Percentiles rank a stretch among this genome's conserved stretches.
phyloP scores from a whole-genome alignment of 768 basidiomycete genomes.

The Pleurotus djamor region DNA sequence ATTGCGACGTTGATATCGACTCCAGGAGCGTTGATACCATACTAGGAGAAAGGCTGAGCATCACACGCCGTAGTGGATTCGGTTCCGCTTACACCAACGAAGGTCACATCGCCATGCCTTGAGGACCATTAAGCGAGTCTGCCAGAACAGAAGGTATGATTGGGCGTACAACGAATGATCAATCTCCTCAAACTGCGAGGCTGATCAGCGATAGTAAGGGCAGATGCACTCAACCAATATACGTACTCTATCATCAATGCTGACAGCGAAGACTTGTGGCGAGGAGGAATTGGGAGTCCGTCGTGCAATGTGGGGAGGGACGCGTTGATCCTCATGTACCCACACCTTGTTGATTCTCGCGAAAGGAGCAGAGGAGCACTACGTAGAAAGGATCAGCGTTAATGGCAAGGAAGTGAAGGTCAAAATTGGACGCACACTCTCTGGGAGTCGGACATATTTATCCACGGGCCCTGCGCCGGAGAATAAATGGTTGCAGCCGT shows the following conservation, averaged over 20 bases:
- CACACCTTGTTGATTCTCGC: slow-evolving; percentile 37
- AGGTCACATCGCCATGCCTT: neutral
- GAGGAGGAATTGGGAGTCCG: neutral
- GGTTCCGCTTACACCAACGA: neutral
- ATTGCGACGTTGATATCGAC: neutral
- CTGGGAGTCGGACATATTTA: slow-evolving; percentile 51
- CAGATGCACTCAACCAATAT: no score
- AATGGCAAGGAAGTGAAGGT: neutral
- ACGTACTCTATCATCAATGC: neutral
- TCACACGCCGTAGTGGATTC: neutral
- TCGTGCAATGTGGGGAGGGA: slow-evolving; percentile 21
- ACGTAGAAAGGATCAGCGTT: neutral
- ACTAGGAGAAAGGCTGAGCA: neutral
- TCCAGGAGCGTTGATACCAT: neutral
- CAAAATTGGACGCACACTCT: slow-evolving; percentile 32
- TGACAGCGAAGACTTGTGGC: neutral
- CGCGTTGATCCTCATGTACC: slow-evolving; percentile 39
- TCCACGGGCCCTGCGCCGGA: slow-evolving; percentile 33
- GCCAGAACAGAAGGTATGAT: neutral
- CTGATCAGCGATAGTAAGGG: no score
- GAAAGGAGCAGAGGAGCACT: slow-evolving; percentile 20
- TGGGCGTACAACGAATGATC: neutral
- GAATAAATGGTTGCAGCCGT: slow-evolving; percentile 37
- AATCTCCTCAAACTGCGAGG: neutral
- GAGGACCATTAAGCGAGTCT: neutral